Conservation (phyloP, 352 stramenopile genomes). For the Globisporangium ultimum region DNA sequence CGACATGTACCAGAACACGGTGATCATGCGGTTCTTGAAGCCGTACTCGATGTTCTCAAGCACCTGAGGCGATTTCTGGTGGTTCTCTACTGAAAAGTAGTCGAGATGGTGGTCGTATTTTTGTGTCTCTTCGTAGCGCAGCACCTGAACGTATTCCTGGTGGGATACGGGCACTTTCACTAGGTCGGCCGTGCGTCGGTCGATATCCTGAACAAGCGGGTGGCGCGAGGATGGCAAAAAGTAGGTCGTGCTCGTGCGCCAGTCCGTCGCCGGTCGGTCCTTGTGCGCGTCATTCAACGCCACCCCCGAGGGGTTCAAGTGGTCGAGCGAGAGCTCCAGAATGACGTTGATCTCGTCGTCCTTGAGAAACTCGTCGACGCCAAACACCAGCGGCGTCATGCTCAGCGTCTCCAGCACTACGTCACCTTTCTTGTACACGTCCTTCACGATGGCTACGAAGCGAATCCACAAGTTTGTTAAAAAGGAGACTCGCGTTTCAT, state of each 20-base stretch:
- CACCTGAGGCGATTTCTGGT: slow-evolving; percentile 34
- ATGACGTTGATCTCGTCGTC: slow-evolving; percentile 74
- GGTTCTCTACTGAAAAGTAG: slow-evolving; percentile 40
- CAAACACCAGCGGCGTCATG: slow-evolving; percentile 63
- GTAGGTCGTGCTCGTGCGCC: slow-evolving; percentile 73
- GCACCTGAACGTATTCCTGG: slow-evolving; percentile 66
- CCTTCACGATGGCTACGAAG: slow-evolving; percentile 27
- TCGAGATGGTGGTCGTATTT: slow-evolving; percentile 72
- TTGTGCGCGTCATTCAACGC: slow-evolving; percentile 54
- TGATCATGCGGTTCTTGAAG: slow-evolving; percentile 79
- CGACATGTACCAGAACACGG: slow-evolving; percentile 85
- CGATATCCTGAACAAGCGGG: slow-evolving; percentile 40
- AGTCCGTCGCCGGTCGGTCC: slow-evolving; percentile 54
- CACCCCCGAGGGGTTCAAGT: slow-evolving; percentile 55
- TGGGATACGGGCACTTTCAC: slow-evolving; percentile 52
- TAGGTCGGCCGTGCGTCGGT: slow-evolving; percentile 53
- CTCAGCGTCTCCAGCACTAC: slow-evolving; percentile 56
- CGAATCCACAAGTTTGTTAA: background rate
- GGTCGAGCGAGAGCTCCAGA: slow-evolving; percentile 51
- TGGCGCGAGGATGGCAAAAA: slow-evolving; percentile 52
- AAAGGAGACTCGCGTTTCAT: background rate
- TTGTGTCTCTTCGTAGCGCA: slow-evolving; percentile 62
- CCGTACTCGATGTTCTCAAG: slow-evolving; percentile 53
- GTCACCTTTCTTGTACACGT: slow-evolving; percentile 37
- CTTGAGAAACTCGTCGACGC: slow-evolving; percentile 64